Evolutionary conservation across 2,329 filamentous ascomycete genomes (phyloP).

Genomic region (Exophiala mesophila): DNA sequence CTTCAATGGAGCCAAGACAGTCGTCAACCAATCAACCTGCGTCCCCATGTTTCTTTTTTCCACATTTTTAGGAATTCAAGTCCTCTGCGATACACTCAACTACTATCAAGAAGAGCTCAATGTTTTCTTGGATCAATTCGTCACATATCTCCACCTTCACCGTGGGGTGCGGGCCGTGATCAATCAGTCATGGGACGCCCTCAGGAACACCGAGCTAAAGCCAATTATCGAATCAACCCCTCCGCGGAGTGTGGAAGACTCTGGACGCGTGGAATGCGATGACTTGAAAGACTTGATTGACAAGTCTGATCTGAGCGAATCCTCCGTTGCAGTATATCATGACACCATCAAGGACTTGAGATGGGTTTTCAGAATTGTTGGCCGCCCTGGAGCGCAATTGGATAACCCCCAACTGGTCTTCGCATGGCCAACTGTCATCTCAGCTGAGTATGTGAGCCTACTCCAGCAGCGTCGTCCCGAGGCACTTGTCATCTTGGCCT

Average conservation of each 20-base stretch:
- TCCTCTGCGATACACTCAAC: slow-evolving; percentile 44
- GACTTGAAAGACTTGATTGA: slow-evolving; percentile 11
- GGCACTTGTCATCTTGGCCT: slow-evolving; percentile 30
- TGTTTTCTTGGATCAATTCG: slow-evolving; percentile 29
- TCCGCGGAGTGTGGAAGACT: neutral
- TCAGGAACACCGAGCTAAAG: slow-evolving; percentile 15
- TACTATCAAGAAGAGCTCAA: slow-evolving; percentile 38
- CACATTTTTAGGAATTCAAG: slow-evolving; percentile 18
- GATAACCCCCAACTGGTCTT: slow-evolving; percentile 14
- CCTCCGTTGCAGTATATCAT: slow-evolving; percentile 12
- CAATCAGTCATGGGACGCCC: slow-evolving; percentile 6
- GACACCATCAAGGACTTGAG: slow-evolving; percentile 16
- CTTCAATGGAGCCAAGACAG: slow-evolving; percentile 15
- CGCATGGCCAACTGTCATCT: slow-evolving; percentile 34
- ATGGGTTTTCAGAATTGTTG: slow-evolving; percentile 11
- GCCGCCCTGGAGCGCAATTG: neutral
- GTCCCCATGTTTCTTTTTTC: slow-evolving; percentile 22
- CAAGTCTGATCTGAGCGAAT: slow-evolving; percentile 3
- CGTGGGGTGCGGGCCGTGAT: slow-evolving; percentile 24
- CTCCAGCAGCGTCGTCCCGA: slow-evolving; percentile 34
- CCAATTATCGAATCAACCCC: slow-evolving; percentile 6
- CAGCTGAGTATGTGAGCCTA: slow-evolving; percentile 31
- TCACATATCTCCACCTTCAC: slow-evolving; percentile 27
- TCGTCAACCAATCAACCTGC: slow-evolving; percentile 15
- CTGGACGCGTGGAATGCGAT: slow-evolving; percentile 7